Evolutionary conservation across 2,329 filamentous ascomycete genomes (phyloP).

Genomic region (Kalmusia sp.): DNA sequence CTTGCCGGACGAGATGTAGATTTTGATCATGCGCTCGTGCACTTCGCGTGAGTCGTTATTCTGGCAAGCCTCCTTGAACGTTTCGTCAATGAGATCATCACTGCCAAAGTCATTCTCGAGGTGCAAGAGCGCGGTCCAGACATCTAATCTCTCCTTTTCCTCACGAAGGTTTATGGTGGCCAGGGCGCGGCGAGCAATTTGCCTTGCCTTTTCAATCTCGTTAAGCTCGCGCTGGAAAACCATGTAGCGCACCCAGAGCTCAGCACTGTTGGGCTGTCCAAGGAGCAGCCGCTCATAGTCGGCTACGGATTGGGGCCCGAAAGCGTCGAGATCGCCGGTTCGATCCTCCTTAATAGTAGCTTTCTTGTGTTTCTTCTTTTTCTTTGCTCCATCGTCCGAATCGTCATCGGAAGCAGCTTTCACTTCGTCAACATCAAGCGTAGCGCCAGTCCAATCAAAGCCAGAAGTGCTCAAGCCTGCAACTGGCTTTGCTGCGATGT

Average conservation of each 20-base stretch:
- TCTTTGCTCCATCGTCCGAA: constrained; percentile 58
- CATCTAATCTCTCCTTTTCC: constrained; percentile 89
- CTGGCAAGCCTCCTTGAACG: constrained; percentile 91
- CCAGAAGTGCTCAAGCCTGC: constrained; percentile 74
- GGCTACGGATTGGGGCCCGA: constrained; percentile 86
- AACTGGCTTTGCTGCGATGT: constrained; percentile 27
- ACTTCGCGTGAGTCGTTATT: constrained; percentile 93
- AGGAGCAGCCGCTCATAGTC: constrained; percentile 95
- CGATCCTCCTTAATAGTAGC: constrained; percentile 82
- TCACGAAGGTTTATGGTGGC: constrained; percentile 90
- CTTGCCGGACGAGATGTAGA: constrained; percentile 92
- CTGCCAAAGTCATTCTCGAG: constrained; percentile 89
- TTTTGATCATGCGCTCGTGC: constrained; percentile 87
- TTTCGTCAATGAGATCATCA: constrained; percentile 80
- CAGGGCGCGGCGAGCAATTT: constrained; percentile 88
- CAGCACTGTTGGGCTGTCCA: constrained; percentile 89
- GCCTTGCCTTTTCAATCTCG: constrained; percentile 85
- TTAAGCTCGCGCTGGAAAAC: constrained; percentile 95
- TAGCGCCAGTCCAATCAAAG: constrained; percentile 86
- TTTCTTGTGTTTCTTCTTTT: constrained; percentile 77
- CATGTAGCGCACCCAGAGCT: constrained; percentile 97
- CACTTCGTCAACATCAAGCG: constrained; percentile 60
- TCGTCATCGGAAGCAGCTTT: constrained; percentile 61
- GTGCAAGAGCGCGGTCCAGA: constrained; percentile 95
- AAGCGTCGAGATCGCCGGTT: constrained; percentile 88